Evolutionary conservation across 345 rosid genomes (phyloP), one percentile per base, ranked within the genome.

Genomic region (Gossypium anomalum): DNA sequence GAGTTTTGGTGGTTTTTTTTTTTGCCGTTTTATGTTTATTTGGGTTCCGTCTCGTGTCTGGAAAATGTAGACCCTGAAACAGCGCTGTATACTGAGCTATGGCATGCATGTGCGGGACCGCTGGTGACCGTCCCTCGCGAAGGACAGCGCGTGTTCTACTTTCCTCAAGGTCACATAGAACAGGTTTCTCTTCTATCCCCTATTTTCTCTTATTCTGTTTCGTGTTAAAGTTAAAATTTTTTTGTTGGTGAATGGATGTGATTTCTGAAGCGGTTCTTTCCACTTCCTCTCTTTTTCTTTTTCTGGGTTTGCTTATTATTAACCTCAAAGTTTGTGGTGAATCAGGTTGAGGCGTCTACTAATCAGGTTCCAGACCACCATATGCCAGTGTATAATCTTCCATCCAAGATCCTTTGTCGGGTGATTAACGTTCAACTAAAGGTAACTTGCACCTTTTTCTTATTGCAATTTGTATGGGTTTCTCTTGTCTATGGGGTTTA

Each of bases 51-150:
- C 56, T 12, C 19, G 14, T 55, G 65, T 69, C 56, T 41, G 76
- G 12, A 15, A 47, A 14, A 67, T 5, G 2, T 80, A 68, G 97
- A 88, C 82, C 84, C 93, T 13, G 93, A 86, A 57, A 76, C 77
- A 63, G 97, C 89, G 59, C 87, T 89, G 14, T 93, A 84, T 84
- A 80, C 73, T 78, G 98, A 90, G 84, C 90, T 93, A 1, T 93
- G 98, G 98, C 92, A 92, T 74, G 98, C 98, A 11, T 93, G 98
- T 79, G 98, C 98, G 3, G 98, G 98, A 78, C 94, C 94, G 48
- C 78, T 91, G 15, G 97, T 93, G 25, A 83, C 89, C 16, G 93
- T 93, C 9, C 97, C 97, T 55, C 84, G 93, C 3, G 87, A 85
- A 82, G 82, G 86, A 34, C 91, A 93, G 78, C 92, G 83, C 29